These are phyloP conservation scores for Paracorniculantispora psalliotae DNA, from an alignment of 2,329 filamentous ascomycete genomes.

Conservation along the genomic window DNA sequence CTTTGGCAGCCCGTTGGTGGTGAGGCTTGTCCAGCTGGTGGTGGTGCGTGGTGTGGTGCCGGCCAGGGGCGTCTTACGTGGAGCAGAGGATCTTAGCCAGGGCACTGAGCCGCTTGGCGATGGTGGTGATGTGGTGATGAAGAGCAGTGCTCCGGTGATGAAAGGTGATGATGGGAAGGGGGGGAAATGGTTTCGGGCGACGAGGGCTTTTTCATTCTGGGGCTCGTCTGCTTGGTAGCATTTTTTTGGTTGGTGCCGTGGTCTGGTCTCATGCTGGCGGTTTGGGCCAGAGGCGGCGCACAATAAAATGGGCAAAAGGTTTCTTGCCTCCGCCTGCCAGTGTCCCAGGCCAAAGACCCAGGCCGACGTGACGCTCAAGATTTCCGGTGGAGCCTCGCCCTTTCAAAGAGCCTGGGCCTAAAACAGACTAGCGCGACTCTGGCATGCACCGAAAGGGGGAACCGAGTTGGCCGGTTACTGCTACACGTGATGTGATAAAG, in stretches of 20 bases:
- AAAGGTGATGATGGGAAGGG: slow-evolving; percentile 14
- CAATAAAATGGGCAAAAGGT: slow-evolving; percentile 15
- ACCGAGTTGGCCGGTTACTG: neutral
- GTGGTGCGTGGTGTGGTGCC: slow-evolving; percentile 4
- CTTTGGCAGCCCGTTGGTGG: slow-evolving; percentile 13
- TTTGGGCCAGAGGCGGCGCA: slow-evolving; percentile 34
- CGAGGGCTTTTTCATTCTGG: slow-evolving; percentile 28
- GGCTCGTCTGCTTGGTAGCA: slow-evolving; percentile 30
- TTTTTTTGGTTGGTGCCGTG: slow-evolving; percentile 26
- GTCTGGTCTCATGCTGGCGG: slow-evolving; percentile 38
- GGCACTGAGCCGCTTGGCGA: slow-evolving; percentile 13
- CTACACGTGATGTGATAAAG: neutral
- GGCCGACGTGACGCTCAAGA: slow-evolving; percentile 11
- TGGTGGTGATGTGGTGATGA: slow-evolving; percentile 16
- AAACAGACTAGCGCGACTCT: neutral
- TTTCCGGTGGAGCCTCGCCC: slow-evolving; percentile 1
- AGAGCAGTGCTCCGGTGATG: slow-evolving; percentile 14
- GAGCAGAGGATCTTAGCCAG: slow-evolving; percentile 11
- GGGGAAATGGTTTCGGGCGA: slow-evolving; percentile 16
- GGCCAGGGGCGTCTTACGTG: slow-evolving; percentile 14
- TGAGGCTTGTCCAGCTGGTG: slow-evolving; percentile 5
- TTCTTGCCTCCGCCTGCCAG: slow-evolving; percentile 10
- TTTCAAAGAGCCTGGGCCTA: neutral
- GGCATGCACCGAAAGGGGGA: neutral
- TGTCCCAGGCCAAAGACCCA: neutral